Base-by-base conservation (phyloP, 1,284 basidiomycete genomes). In the Vanrija pseudolonga region DNA sequence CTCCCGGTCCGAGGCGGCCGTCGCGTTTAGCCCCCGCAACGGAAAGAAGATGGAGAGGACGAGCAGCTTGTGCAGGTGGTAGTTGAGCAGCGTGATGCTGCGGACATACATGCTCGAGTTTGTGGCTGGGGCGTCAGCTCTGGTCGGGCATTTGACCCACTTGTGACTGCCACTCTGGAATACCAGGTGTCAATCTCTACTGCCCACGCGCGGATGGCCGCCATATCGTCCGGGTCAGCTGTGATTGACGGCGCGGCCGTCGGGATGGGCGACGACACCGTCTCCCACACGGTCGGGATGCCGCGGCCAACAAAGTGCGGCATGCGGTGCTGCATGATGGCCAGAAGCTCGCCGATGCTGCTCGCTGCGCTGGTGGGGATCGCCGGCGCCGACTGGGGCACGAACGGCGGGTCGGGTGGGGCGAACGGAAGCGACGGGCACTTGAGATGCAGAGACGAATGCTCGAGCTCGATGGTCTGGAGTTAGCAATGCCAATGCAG, bases 11-110 rank as follows among this genome's bases (percentile, higher is more conserved):
- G 38, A 42, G 1, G 48, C 36, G 9, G 51, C 47, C 15, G 56
- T 56, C 9, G 48, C 47, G 4, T 53, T 46, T 8, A 60, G 49
- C 9, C 58, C 61, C 2, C 53, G 53, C 2, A 59, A 26, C 0
- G 61, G 61, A 15, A 62, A 56, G 47, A 62, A 60, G 38, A 62
- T 60, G 18, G 55, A 57, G 15, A 62, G 59, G 3, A 55, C 61
- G 20, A 62, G 60, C 19, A 62, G 53, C 55, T 62, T 62, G 53
- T 62, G 61, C 40, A 62, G 56, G 42, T 62, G 58, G 26, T 62
- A 62, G 55, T 62, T 62, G 47, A 62, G 58, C 6, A 62, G 49
- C 20, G 55, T 56, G 42, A 62, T 55, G 15, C 58, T 50, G 23
- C 53, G 50, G 20, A 56, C 47, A 28, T 61, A 61, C 23, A 52